Evolutionary conservation across 805 yeast genomes (phyloP).

Genomic region (Saccharomycopsis fodiens): DNA sequence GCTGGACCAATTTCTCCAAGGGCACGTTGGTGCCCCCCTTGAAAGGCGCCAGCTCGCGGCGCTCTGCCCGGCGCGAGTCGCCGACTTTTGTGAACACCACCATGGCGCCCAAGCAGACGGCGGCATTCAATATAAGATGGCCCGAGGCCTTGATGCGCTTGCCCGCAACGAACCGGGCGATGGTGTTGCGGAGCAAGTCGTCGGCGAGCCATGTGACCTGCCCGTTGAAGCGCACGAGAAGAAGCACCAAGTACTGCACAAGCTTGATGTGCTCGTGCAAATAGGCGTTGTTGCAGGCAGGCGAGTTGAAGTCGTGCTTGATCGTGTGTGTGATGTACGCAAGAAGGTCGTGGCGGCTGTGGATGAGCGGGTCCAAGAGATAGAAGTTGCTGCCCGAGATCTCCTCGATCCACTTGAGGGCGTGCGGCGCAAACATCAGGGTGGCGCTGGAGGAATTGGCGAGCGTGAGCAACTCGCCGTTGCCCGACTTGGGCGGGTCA

Average conservation of each 20-base stretch:
- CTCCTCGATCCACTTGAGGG: neutral
- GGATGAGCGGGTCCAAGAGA: slow-evolving; percentile 9
- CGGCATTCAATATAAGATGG: slow-evolving; percentile 8
- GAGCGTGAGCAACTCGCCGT: neutral
- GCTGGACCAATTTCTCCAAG: neutral
- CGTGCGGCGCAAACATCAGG: slow-evolving; percentile 9
- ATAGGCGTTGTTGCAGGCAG: neutral
- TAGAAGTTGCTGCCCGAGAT: slow-evolving; percentile 10
- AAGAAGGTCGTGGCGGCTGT: slow-evolving; percentile 1
- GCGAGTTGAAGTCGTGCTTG: slow-evolving; percentile 10
- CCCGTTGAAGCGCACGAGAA: slow-evolving; percentile 1
- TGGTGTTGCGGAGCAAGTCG: slow-evolving; percentile 5
- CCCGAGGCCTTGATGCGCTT: slow-evolving; percentile 10
- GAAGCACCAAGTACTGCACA: slow-evolving; percentile 1
- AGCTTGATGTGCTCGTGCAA: neutral
- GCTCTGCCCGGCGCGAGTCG: neutral
- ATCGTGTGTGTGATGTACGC: slow-evolving; percentile 4
- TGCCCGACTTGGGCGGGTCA: neutral
- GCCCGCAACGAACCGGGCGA: neutral
- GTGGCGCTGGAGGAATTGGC: slow-evolving; percentile 4
- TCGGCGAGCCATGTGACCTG: neutral
- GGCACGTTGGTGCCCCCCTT: neutral
- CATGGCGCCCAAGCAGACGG: slow-evolving; percentile 14
- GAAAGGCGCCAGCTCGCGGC: neutral
- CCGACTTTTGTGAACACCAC: slow-evolving; percentile 1